Base-by-base conservation (phyloP, 352 stramenopile genomes). In the Phytophthora ohioensis region DNA sequence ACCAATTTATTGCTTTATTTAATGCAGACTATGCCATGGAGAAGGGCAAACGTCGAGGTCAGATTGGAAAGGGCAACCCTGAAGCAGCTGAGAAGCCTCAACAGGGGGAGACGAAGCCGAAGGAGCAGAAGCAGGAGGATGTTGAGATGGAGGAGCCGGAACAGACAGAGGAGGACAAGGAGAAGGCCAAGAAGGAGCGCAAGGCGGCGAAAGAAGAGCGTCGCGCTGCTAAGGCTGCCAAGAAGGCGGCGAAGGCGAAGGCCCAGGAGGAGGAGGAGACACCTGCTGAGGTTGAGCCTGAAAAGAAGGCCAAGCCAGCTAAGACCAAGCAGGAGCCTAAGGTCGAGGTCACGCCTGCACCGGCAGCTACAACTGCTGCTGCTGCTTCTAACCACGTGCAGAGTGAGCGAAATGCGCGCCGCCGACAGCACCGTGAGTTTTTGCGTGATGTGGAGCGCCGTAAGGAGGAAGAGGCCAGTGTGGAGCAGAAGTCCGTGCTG, bases 371-470 rank as follows among this genome's bases (percentile, higher is more conserved):
- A 27, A 32, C 56, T 10, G 13, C 58, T 68, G 34, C 21, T 57
- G 30, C 21, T 57, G 9, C 12, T 39, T 41, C 49, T 53, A 45
- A 9, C 4, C 80, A 81, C 57, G 75, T 83, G 21, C 88, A 95
- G 70, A 95, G 87, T 64, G 88, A 94, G 35, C 87, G 88, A 5
- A 95, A 95, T 60, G 84, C 82, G 35, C 84, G 88, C 35, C 86
- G 88, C 43, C 86, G 88, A 13, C 71, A 90, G 68, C 85, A 94
- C 61, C 88, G 88, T 35, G 85, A 94, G 63, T 87, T 94, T 42
- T 58, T 92, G 62, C 85, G 88, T 31, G 76, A 93, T 36, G 81
- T 93, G 41, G 80, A 91, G 47, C 64, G 75, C 48, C 84, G 86
- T 49, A 91, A 93, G 67, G 75, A 93, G 52, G 66, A 77, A 11